Evolutionary conservation across 108 stramenopile genomes (phyloP).

Genomic region (Pseudonitzschia multistriata): DNA sequence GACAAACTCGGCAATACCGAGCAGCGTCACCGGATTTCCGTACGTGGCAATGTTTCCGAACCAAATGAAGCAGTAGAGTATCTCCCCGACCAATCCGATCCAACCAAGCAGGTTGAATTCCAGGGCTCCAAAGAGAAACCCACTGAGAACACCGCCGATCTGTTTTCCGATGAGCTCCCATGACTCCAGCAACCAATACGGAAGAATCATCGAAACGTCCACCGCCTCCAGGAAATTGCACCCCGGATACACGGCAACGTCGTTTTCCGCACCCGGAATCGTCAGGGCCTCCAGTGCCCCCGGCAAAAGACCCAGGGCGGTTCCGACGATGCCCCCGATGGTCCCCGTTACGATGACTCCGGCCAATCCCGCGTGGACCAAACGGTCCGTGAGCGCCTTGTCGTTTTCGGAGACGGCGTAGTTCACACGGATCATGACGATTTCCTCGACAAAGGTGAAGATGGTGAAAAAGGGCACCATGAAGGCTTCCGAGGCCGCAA

Average conservation of each 20-base stretch:
- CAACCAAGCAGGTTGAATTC: background rate
- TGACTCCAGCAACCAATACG: constrained; percentile 4
- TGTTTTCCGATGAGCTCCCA: background rate
- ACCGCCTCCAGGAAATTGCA: background rate
- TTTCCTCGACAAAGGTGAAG: background rate
- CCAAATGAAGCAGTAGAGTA: background rate
- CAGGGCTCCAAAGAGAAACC: background rate
- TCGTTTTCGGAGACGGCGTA: background rate
- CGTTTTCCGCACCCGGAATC: background rate
- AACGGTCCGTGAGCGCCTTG: background rate
- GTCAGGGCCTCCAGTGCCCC: background rate
- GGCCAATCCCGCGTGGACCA: background rate
- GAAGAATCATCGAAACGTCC: background rate
- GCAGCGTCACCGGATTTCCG: background rate
- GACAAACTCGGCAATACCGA: background rate
- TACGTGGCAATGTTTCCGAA: background rate
- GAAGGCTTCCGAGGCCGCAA: background rate
- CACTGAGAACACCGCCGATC: background rate
- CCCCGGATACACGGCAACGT: background rate
- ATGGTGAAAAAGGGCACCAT: background rate
- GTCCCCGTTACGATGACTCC: background rate
- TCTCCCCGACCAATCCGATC: background rate
- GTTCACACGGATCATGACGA: background rate
- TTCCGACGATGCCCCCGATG: background rate
- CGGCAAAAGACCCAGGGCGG: background rate